Evolutionary conservation across 306 rosid genomes (phyloP), one percentile per base, ranked within the genome.

Genomic region (Castanopsis chinensis): DNA sequence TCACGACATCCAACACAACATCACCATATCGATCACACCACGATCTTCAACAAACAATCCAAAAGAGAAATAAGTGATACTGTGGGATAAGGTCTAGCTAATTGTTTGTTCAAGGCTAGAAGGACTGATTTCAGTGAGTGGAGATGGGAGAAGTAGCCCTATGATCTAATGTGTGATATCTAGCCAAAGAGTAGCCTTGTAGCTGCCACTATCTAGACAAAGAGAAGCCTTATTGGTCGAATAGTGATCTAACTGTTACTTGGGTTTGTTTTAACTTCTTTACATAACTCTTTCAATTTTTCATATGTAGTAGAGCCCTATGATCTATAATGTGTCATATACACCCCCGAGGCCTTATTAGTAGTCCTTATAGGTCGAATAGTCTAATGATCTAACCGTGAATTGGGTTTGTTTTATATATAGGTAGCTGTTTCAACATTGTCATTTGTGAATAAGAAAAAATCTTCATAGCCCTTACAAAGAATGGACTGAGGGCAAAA

Each of bases 21-120:
- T 92, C 97, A 1, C 97, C 97, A 7, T 91, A 81, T 19, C 88
- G 79, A 63, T 91, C 97, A 57, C 93, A 87, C 97, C 97, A 89
- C 12, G 97, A 90, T 80, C 97, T 93, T 75, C 63, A 78, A 56
- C 55, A 76, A 14, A 69, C 19, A 55, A 6, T 45, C 54, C 43
- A 59, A 71, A 19, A 43, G 25, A 45, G 27, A 25, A 32, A 2
- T 54, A 32, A 81, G 64, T 41, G 13, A 55, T 67, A 63, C 5
- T 60, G 21, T 3, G 12, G 17, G 68, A 69, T 18, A 41, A 41
- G 45, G 11, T 41, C 45, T 41, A 41, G 45, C 45, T 41, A 8
- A 41, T 41, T 41, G 12, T 41, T 41, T 41, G 45, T 41, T 41
- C 11, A 41, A 41, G 45, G 45, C 45, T 8, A 41, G 8, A 37